Evolutionary conservation across 2,329 filamentous ascomycete species (phyloP).

Genomic region (Botrytis galanthina): DNA sequence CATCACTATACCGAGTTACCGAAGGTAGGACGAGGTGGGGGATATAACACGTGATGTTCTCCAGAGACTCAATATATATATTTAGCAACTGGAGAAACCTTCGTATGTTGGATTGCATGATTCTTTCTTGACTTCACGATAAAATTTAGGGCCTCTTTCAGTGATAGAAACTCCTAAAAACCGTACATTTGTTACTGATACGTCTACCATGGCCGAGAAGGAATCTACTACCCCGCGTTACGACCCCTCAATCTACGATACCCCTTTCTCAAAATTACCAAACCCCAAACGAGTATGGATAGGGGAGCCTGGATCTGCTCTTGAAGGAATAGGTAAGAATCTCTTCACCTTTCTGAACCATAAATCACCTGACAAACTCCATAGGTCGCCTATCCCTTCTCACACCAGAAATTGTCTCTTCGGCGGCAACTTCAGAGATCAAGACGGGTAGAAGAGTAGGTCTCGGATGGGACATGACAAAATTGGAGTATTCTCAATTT

Average conservation of each 20-base stretch:
- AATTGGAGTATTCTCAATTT: slow-evolving; percentile 55
- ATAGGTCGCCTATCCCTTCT: slow-evolving; percentile 45
- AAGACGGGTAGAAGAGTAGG: slow-evolving; percentile 50
- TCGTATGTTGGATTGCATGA: background rate
- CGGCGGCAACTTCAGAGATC: slow-evolving; percentile 50
- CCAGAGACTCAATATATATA: background rate
- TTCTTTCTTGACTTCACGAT: background rate
- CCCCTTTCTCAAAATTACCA: slow-evolving; percentile 27
- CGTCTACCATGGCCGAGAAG: background rate
- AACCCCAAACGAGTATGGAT: slow-evolving; percentile 31
- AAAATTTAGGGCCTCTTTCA: background rate
- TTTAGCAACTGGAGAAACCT: background rate
- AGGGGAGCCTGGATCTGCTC: slow-evolving; percentile 25
- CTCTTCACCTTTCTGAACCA: background rate
- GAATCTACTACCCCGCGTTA: slow-evolving; percentile 21
- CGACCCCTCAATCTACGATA: slow-evolving; percentile 28
- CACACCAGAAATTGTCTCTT: slow-evolving; percentile 51
- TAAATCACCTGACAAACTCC: background rate
- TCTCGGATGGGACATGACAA: slow-evolving; percentile 55
- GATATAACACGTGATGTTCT: background rate
- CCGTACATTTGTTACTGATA: background rate
- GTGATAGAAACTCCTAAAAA: background rate
- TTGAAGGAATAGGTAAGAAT: slow-evolving; percentile 28
- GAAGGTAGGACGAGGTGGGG: background rate
- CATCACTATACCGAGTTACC: background rate